Conservation (phyloP, 2,329 filamentous ascomycete genomes). For the Amesomyces nigricolor region DNA sequence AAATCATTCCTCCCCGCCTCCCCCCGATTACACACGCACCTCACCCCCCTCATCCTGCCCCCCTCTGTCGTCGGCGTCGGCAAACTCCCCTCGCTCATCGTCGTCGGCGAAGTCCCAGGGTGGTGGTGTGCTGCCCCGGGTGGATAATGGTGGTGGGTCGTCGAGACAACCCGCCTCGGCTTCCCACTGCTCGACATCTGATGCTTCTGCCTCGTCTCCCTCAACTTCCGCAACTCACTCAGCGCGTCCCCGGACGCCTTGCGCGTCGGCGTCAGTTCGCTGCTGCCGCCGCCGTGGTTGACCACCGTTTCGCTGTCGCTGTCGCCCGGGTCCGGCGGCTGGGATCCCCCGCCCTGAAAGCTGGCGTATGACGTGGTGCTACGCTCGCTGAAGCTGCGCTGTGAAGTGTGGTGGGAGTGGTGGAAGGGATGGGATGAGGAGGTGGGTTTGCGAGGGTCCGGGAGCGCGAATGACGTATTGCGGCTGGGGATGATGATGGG, state of each 20-base stretch:
- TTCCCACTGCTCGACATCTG: slow-evolving; percentile 30
- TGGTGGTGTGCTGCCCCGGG: slow-evolving; percentile 25
- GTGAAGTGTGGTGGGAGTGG: slow-evolving; percentile 37
- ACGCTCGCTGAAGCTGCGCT: slow-evolving; percentile 45
- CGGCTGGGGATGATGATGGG: slow-evolving; percentile 60
- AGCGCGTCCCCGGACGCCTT: slow-evolving; percentile 47
- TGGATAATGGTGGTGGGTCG: slow-evolving; percentile 27
- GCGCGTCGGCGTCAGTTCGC: slow-evolving; percentile 31
- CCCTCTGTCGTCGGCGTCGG: slow-evolving; percentile 41
- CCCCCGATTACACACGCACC: slow-evolving; percentile 51
- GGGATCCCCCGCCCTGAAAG: slow-evolving; percentile 26
- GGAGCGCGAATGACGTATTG: slow-evolving; percentile 52
- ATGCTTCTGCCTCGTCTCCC: slow-evolving; percentile 39
- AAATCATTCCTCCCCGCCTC: slow-evolving; percentile 43
- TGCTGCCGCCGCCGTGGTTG: slow-evolving; percentile 28
- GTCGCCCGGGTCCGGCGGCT: slow-evolving; percentile 37
- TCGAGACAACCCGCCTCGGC: slow-evolving; percentile 32
- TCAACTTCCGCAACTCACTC: slow-evolving; percentile 54
- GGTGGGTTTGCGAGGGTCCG: slow-evolving; percentile 48
- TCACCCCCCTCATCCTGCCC: slow-evolving; percentile 39
- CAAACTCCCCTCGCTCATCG: slow-evolving; percentile 44
- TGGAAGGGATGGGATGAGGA: slow-evolving; percentile 42
- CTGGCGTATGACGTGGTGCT: slow-evolving; percentile 40
- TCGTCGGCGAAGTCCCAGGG: slow-evolving; percentile 45
- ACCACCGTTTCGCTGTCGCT: slow-evolving; percentile 57